These are phyloP conservation scores for Acidomyces sp. DNA, from an alignment of 495 filamentous ascomycete species.

Conservation along the genomic window DNA sequence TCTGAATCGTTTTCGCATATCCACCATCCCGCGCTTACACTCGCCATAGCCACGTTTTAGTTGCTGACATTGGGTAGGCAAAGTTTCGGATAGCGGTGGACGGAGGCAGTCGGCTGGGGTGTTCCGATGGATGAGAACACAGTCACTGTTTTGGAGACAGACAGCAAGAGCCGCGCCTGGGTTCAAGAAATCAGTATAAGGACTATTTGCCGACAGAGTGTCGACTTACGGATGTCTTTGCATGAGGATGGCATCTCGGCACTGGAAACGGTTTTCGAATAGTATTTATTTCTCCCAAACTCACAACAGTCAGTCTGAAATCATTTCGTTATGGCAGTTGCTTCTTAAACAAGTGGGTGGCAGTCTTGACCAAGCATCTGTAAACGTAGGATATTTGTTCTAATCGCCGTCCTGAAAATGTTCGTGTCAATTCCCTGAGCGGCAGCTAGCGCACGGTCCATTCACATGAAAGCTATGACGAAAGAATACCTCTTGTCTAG, in stretches of 20 bases:
- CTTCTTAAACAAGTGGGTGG: no score
- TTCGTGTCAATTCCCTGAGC: no score
- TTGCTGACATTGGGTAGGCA: slow-evolving; percentile 83
- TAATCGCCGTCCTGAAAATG: no score
- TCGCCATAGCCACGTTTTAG: slow-evolving; percentile 82
- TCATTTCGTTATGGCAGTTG: no score
- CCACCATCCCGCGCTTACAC: slow-evolving; percentile 90
- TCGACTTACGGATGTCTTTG: slow-evolving; percentile 75
- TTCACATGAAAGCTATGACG: no score
- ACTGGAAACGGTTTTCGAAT: not conserved
- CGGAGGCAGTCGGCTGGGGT: slow-evolving; percentile 77
- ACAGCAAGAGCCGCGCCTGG: slow-evolving; percentile 77
- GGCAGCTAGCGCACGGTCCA: no score
- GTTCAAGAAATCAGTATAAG: not conserved
- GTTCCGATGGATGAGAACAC: slow-evolving; percentile 82
- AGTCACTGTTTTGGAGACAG: slow-evolving; percentile 91
- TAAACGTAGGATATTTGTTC: no score
- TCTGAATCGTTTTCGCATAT: slow-evolving; percentile 97
- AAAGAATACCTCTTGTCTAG: no score
- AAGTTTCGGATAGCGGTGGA: slow-evolving; percentile 57
- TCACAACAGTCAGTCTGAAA: no score
- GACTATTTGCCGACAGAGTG: no score
- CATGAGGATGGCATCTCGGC: slow-evolving; percentile 82
- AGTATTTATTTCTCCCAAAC: no score
- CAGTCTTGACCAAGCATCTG: no score